phyloP scores from a whole-genome alignment of 2,329 filamentous ascomycete genomes.

The Hymenoscyphus linearis region DNA sequence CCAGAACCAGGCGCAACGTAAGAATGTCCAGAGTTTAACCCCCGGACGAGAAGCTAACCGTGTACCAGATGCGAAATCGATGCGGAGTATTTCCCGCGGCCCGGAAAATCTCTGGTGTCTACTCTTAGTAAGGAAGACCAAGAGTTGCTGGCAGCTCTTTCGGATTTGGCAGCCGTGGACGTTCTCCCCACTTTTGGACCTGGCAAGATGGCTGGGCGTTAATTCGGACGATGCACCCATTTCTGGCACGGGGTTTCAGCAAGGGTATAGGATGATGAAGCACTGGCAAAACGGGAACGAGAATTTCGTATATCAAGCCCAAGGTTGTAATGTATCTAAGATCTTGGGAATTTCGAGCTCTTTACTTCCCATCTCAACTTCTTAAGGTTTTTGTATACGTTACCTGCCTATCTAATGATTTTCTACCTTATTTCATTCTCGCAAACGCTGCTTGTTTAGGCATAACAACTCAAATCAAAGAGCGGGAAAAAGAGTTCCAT shows the following conservation, averaged over 20 bases:
- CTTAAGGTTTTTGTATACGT: no score
- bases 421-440: no score
- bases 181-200: background rate
- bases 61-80: constrained; percentile 13
- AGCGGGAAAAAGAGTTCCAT: no score
- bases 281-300: background rate
- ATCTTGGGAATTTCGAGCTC: no score
- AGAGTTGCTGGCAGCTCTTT: background rate
- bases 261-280: background rate
- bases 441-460: no score
- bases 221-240: background rate
- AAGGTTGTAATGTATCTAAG: no score
- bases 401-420: no score
- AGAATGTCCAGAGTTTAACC: background rate
- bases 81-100: constrained; percentile 15
- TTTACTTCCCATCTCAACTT: no score
- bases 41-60: background rate
- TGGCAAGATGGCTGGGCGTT: background rate
- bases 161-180: background rate
- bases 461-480: no score
- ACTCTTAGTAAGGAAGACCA: constrained; percentile 8
- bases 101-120: background rate
- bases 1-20: constrained; percentile 8
- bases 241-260: no score
- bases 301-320: no score